These are phyloP conservation scores for Paecilomyces fulvus DNA, from an alignment of 2,329 filamentous ascomycete genomes.

Conservation along the genomic window DNA sequence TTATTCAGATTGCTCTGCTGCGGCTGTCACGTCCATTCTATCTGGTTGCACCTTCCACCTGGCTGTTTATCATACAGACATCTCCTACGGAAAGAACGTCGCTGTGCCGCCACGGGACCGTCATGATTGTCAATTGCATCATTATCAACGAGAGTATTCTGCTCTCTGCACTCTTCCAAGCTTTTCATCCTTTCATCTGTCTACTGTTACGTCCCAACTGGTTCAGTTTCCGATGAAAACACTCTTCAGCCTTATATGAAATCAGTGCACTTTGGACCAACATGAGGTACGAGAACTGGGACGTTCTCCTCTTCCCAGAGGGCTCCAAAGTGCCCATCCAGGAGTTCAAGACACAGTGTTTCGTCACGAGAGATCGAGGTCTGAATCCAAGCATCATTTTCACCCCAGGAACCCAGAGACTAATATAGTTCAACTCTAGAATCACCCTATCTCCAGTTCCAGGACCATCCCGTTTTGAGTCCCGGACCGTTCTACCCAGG, in stretches of 20 bases:
- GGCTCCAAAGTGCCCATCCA: slow-evolving; percentile 62
- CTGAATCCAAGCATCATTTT: slow-evolving; percentile 15
- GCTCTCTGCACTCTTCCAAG: too few relatives aligned
- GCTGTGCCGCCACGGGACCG: too few relatives aligned
- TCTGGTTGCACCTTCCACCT: too few relatives aligned
- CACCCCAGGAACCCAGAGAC: slow-evolving; percentile 4
- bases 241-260: neutral
- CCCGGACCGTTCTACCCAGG: slow-evolving; percentile 14
- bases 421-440: slow-evolving; percentile 30
- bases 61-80: too few relatives aligned
- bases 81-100: too few relatives aligned
- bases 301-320: slow-evolving; percentile 69
- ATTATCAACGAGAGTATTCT: too few relatives aligned
- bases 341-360: slow-evolving; percentile 74
- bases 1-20: too few relatives aligned
- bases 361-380: slow-evolving; percentile 50
- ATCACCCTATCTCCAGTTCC: slow-evolving; percentile 41
- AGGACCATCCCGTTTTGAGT: slow-evolving; percentile 32
- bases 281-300: slow-evolving; percentile 85
- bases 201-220: too few relatives aligned
- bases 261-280: slow-evolving; percentile 15
- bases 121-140: too few relatives aligned
- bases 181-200: too few relatives aligned
- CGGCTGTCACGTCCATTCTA: too few relatives aligned
- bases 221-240: neutral